These are phyloP conservation scores for Salvia sclarea DNA, from an alignment of 305 asterid genomes.

Conservation along the genomic window DNA sequence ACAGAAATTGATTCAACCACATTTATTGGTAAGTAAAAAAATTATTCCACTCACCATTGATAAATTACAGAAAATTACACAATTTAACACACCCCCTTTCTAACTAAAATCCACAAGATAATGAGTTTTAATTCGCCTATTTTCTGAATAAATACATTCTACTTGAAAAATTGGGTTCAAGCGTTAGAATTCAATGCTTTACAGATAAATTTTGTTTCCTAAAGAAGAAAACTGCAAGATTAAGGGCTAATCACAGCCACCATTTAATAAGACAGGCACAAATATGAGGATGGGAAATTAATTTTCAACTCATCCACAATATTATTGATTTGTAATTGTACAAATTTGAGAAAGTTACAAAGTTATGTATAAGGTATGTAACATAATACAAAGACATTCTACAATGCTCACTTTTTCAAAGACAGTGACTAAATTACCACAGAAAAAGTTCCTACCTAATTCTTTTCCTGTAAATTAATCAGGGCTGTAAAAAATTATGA, in stretches of 20 bases:
- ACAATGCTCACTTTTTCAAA: conserved; percentile 12
- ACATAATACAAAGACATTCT: not conserved
- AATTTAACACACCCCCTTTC: too few relatives aligned
- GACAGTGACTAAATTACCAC: not conserved
- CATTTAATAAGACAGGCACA: not conserved
- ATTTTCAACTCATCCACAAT: not conserved
- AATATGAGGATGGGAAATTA: not conserved
- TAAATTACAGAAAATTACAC: too few relatives aligned
- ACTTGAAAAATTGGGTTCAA: not conserved
- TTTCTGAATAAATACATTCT: too few relatives aligned
- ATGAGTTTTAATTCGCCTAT: too few relatives aligned
- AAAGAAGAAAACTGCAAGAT: not conserved
- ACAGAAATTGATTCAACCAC: too few relatives aligned
- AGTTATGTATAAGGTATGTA: not conserved
- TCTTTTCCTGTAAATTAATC: conserved; percentile 21
- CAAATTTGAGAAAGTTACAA: not conserved
- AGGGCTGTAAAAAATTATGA: conserved; percentile 25
- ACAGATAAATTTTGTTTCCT: conserved; percentile 2
- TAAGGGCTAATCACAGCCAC: conserved; percentile 7
- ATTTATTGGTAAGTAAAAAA: too few relatives aligned
- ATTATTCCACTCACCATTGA: too few relatives aligned
- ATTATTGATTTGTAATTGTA: not conserved
- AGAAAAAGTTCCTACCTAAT: not conserved
- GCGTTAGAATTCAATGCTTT: too few relatives aligned
- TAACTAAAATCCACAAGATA: too few relatives aligned